A percentile compares a stretch with the other conserved stretches of the same genome.
phyloP scores from a whole-genome alignment of 2,329 filamentous ascomycete genomes.

The Colletotrichum sp. region DNA sequence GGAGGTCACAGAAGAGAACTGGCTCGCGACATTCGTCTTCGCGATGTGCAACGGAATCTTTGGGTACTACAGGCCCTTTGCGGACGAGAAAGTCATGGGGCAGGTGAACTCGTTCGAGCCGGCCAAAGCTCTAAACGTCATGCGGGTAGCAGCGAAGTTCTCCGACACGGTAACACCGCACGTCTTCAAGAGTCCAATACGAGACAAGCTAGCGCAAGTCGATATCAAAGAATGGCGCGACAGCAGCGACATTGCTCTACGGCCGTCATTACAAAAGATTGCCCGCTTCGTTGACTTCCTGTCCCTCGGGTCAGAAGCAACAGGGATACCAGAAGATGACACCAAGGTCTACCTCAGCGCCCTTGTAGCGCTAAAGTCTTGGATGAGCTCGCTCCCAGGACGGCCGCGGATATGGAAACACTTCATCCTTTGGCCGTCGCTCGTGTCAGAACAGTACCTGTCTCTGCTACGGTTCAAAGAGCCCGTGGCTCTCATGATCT shows the following conservation, averaged over 20 bases:
- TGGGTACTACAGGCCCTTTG: slow-evolving; percentile 19
- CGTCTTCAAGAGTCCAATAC: slow-evolving; percentile 14
- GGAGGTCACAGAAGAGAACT: slow-evolving; percentile 20
- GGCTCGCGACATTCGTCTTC: slow-evolving; percentile 18
- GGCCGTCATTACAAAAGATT: slow-evolving; percentile 1
- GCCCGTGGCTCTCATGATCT: slow-evolving; percentile 18
- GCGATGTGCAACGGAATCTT: slow-evolving; percentile 23
- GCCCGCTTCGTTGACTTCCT: slow-evolving; percentile 10
- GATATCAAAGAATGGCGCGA: slow-evolving; percentile 12
- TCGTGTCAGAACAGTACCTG: slow-evolving; percentile 17
- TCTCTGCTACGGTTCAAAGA: slow-evolving; percentile 2
- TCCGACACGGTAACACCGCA: slow-evolving; percentile 13
- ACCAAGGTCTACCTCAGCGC: not conserved
- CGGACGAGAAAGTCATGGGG: slow-evolving; percentile 17
- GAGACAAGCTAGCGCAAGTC: slow-evolving; percentile 14
- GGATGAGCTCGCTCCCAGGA: slow-evolving; percentile 9
- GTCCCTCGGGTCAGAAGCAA: not conserved
- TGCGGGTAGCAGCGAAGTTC: slow-evolving; percentile 17
- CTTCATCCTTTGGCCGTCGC: slow-evolving; percentile 20
- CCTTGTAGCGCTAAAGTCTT: slow-evolving; percentile 9
- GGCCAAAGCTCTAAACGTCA: slow-evolving; percentile 2
- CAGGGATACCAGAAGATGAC: not conserved
- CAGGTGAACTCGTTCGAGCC: slow-evolving; percentile 11
- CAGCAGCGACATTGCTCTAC: not conserved
- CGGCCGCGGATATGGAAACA: slow-evolving; percentile 20